Conservation (phyloP, 805 yeast species). For the Spathaspora passalidarum region DNA sequence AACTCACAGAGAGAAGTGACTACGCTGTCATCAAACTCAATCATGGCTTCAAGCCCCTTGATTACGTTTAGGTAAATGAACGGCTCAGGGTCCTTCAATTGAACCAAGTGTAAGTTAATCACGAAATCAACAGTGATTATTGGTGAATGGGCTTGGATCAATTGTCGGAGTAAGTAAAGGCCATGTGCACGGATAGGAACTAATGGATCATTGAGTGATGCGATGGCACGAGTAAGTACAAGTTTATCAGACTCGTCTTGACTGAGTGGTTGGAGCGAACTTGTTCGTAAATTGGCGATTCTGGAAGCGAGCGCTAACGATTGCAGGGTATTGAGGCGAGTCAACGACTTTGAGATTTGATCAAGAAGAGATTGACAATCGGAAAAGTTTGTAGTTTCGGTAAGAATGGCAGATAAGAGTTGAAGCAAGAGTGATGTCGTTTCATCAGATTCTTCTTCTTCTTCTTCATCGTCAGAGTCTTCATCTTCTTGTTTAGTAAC, state of each 20-base stretch:
- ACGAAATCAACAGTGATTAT: conserved; percentile 54
- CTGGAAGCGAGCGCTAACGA: background rate
- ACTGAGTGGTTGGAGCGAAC: background rate
- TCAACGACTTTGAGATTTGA: background rate
- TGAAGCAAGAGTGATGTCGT: conserved; percentile 31
- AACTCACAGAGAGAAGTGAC: conserved; percentile 35
- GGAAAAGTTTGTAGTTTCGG: background rate
- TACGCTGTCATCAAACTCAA: conserved; percentile 44
- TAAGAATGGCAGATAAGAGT: conserved; percentile 32
- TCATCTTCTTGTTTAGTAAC: conserved; percentile 13
- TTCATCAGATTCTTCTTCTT: conserved; percentile 14
- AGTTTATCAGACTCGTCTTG: conserved; percentile 27
- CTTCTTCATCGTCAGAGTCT: conserved; percentile 29
- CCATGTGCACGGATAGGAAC: conserved; percentile 90
- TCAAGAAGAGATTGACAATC: background rate
- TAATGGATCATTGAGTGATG: conserved; percentile 68
- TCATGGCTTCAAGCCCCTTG: conserved; percentile 65
- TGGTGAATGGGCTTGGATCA: conserved; percentile 49
- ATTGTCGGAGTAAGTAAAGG: conserved; percentile 55
- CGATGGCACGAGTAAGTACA: conserved; percentile 56
- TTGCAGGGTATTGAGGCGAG: background rate
- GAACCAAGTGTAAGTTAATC: conserved; percentile 57
- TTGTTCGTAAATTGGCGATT: background rate
- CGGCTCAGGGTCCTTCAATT: conserved; percentile 78
- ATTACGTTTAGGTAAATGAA: conserved; percentile 82